phyloP scores from a whole-genome alignment of 257 asterid genomes.

The Solanum pinnatisectum region DNA sequence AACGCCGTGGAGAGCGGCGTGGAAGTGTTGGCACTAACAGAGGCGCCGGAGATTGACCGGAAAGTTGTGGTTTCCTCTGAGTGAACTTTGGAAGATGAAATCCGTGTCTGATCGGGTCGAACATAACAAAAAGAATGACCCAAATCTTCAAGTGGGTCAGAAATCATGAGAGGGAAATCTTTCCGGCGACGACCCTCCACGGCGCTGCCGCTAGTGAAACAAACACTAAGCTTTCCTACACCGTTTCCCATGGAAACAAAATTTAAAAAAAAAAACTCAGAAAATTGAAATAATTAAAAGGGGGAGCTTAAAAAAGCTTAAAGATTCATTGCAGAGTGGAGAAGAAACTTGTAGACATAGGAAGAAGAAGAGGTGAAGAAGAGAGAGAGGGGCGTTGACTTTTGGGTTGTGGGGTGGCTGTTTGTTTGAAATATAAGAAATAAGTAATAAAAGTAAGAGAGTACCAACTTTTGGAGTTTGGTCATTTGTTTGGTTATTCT shows the following conservation, averaged over 20 bases:
- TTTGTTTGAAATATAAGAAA: constrained; percentile 42
- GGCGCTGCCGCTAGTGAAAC: constrained; percentile 51
- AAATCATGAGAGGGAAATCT: constrained; percentile 26
- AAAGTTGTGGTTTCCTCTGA: constrained; percentile 56
- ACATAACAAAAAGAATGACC: constrained; percentile 94
- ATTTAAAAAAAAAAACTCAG: no score
- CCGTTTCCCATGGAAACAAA: constrained; percentile 79
- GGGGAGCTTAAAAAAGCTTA: not conserved
- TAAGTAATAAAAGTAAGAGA: constrained; percentile 18
- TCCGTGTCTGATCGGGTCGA: constrained; percentile 50
- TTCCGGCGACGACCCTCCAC: constrained; percentile 45
- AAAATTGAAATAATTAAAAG: not conserved
- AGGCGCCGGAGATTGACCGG: constrained; percentile 79
- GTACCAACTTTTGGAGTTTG: not conserved
- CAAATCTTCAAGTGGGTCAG: constrained; percentile 76
- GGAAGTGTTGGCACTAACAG: constrained; percentile 88
- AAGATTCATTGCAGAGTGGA: not conserved
- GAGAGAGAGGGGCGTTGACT: constrained; percentile 49
- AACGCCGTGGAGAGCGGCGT: constrained; percentile 84
- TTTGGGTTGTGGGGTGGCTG: not conserved
- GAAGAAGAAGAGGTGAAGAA: not conserved
- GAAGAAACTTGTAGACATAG: not conserved
- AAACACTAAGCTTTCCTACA: constrained; percentile 65
- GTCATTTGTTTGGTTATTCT: not conserved
- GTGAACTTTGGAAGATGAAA: constrained; percentile 55